Evolutionary conservation across 2,329 filamentous ascomycete genomes (phyloP).

Genomic region (Fusarium sp.): DNA sequence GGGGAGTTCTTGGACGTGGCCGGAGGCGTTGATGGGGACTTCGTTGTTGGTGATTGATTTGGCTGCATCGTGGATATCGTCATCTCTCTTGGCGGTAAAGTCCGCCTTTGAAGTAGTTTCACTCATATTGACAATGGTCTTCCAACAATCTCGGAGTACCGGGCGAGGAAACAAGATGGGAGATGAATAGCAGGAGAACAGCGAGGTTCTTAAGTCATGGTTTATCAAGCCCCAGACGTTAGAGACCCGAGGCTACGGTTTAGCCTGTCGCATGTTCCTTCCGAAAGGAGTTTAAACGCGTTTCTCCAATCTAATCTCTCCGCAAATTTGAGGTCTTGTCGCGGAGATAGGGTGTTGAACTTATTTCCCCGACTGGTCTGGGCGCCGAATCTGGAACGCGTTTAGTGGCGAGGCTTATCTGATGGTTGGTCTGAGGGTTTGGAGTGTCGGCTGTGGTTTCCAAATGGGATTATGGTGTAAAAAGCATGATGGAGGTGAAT

Average conservation of each 20-base stretch:
- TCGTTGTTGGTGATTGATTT: constrained; percentile 3
- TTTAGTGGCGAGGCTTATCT: constrained; percentile 5
- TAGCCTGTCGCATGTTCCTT: constrained; percentile 32
- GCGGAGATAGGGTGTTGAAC: constrained; percentile 8
- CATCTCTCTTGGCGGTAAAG: constrained; percentile 10
- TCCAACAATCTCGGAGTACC: neutral
- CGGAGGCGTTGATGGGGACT: constrained; percentile 50
- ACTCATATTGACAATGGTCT: neutral
- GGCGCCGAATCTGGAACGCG: neutral
- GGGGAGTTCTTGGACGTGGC: constrained; percentile 53
- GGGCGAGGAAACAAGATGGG: neutral
- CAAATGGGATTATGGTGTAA: neutral
- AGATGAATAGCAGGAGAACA: neutral
- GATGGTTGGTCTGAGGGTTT: neutral
- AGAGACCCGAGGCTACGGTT: neutral
- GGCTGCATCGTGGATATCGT: neutral
- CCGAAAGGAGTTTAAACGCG: constrained; percentile 18
- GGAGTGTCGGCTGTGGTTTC: constrained; percentile 10
- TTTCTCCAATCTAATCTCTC: constrained; percentile 13
- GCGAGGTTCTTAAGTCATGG: neutral
- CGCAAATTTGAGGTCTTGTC: constrained; percentile 6
- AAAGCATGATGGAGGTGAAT: neutral
- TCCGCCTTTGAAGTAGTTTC: constrained; percentile 17
- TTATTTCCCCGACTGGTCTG: constrained; percentile 16
- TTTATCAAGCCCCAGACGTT: neutral